phyloP scores from a whole-genome alignment of 495 filamentous ascomycete species.

The Talaromyces stipitatus region DNA sequence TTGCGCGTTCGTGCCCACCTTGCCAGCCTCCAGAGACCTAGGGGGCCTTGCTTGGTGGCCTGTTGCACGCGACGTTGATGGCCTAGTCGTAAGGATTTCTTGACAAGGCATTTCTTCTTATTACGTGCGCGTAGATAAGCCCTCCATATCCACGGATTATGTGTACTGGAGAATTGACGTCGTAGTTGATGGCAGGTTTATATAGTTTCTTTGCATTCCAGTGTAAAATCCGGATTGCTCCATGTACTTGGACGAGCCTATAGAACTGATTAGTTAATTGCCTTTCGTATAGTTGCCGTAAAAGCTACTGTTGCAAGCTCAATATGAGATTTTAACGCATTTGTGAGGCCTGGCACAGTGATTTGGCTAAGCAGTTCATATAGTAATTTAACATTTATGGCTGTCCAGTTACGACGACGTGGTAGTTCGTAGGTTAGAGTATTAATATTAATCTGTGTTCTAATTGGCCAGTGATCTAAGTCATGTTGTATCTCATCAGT shows the following conservation, averaged over 20 bases:
- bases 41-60: slow-evolving; percentile 5
- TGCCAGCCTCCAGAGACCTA: slow-evolving; percentile 8
- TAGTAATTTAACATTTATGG: too few relatives aligned
- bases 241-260: slow-evolving; percentile 6
- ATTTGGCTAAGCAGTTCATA: neutral
- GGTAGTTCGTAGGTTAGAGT: too few relatives aligned
- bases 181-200: neutral
- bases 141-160: slow-evolving; percentile 4
- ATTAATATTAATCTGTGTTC: too few relatives aligned
- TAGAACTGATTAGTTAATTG: slow-evolving; percentile 3
- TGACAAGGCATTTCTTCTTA: slow-evolving; percentile 6
- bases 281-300: neutral
- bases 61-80: slow-evolving; percentile 8
- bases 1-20: slow-evolving; percentile 10
- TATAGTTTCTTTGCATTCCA: slow-evolving; percentile 9
- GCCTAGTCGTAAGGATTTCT: neutral
- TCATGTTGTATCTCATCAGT: too few relatives aligned
- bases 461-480: too few relatives aligned
- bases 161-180: neutral
- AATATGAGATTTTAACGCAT: neutral
- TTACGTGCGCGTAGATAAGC: slow-evolving; percentile 4
- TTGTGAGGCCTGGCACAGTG: neutral
- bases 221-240: slow-evolving; percentile 6
- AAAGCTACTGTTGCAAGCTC: neutral
- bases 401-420: too few relatives aligned